These are phyloP conservation scores for Beauveria brongniartii DNA, from an alignment of 2,329 filamentous ascomycete genomes.

Conservation along the genomic window DNA sequence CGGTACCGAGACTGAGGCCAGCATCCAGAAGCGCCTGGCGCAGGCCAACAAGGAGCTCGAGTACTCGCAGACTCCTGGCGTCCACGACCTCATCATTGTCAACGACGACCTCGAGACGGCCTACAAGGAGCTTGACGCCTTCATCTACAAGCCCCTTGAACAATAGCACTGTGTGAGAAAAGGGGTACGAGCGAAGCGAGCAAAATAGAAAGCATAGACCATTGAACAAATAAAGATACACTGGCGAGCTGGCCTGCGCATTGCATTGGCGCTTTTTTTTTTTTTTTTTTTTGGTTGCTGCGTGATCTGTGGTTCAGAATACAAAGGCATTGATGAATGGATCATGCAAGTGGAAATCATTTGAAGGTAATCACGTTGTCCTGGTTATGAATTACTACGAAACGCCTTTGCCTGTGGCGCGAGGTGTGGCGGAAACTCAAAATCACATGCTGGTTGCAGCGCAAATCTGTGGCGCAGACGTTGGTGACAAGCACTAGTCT, in stretches of 20 bases:
- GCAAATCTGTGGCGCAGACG: slow-evolving; percentile 6
- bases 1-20: slow-evolving; percentile 70
- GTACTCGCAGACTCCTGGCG: slow-evolving; percentile 58
- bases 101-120: slow-evolving; percentile 40
- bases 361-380: neutral
- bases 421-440: neutral
- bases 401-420: slow-evolving; percentile 13
- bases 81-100: slow-evolving; percentile 29
- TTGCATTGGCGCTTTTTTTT: neutral
- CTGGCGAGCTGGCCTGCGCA: neutral
- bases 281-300: neutral
- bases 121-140: slow-evolving; percentile 44
- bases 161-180: neutral
- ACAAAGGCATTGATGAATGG: no score
- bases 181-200: neutral
- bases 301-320: no score
- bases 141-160: slow-evolving; percentile 30
- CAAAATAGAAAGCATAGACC: neutral
- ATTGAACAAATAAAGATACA: neutral
- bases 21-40: slow-evolving; percentile 57
- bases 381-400: neutral
- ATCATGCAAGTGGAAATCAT: neutral
- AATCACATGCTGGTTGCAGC: slow-evolving; percentile 11
- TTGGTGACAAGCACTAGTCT: neutral
- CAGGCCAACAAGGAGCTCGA: slow-evolving; percentile 70